A percentile compares a stretch with the other conserved stretches of the same genome.
phyloP scores from a whole-genome alignment of 495 filamentous ascomycete genomes.

The Annulohypoxylon bovei region DNA sequence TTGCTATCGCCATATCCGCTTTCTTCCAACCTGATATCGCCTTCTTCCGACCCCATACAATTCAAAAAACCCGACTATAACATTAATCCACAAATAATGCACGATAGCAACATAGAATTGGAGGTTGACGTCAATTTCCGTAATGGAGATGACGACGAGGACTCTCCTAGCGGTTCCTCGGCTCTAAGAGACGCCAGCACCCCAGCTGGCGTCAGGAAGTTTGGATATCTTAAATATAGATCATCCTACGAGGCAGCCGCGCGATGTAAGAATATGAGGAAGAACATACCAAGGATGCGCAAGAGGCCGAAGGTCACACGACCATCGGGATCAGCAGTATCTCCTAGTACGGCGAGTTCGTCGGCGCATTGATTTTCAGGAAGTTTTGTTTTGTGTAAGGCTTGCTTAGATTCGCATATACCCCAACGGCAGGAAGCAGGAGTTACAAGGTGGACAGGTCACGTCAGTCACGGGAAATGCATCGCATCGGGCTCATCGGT shows the following conservation, averaged over 20 bases:
- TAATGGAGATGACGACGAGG: conserved; percentile 34
- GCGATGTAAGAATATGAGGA: conserved; percentile 55
- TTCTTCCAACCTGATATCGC: not conserved
- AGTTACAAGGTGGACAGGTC: conserved; percentile 13
- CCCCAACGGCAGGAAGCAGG: conserved; percentile 20
- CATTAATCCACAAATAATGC: conserved; percentile 23
- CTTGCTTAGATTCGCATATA: conserved; percentile 34
- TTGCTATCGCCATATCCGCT: conserved; percentile 11
- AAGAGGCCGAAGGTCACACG: conserved; percentile 44
- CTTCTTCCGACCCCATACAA: not conserved
- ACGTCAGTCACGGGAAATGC: conserved; percentile 17
- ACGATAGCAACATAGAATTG: conserved; percentile 29
- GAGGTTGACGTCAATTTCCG: conserved; percentile 45
- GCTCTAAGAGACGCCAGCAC: conserved; percentile 40
- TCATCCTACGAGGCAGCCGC: conserved; percentile 54
- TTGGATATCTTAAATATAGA: conserved; percentile 50
- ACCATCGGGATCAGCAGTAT: conserved; percentile 29
- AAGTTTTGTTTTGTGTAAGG: not conserved
- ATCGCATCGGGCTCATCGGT: conserved; percentile 14
- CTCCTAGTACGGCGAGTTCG: conserved; percentile 24
- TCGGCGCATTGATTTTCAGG: conserved; percentile 32
- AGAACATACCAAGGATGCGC: conserved; percentile 55
- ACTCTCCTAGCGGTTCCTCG: conserved; percentile 27
- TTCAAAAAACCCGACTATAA: conserved; percentile 32
- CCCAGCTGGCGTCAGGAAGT: conserved; percentile 50